Evolutionary conservation across 164 flowering plant species (phyloP), one percentile per base, ranked within the genome.

Genomic region (Berberis thunbergii): DNA sequence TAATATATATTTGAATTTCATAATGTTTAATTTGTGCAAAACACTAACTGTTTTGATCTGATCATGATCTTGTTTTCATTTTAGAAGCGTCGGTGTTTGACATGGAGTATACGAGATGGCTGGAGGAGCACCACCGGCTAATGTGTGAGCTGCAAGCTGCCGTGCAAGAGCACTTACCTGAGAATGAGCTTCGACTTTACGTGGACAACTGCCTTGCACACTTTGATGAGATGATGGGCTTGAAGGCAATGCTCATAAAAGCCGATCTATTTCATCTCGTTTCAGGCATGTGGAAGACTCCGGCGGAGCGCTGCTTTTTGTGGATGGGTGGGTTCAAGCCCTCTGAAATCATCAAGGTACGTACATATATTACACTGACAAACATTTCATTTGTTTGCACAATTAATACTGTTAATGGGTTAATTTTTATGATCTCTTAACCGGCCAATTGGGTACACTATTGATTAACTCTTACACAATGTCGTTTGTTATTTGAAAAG

Each of bases 321-420:
- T 95, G 99, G 99, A 78, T 95, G 72, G 99, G 99, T 0, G 97
- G 88, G 11, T 95, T 95, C 72, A 87, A 94, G 13, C 99, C 99
- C 2, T 95, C 98, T 1, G 95, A 95, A 60, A 73, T 95, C 64
- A 85, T 95, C 73, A 95, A 95, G 97, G 99, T 95, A 50, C n/a
- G 8, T 52, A 10, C n/a, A 4, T 8, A 1, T 10, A 4, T 6
- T 10, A 4, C 3, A 52, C 10, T 10, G n/a, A 10, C n/a, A 52
- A 26, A 26, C 4, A 10, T 26, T 26, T 26, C n/a, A 50, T 4
- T 52, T 52, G 11, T 4, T 46, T 8, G 6, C 49, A 46, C 8
- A 46, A 4, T 4, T 46, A 4, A 5, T 50, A 50, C 26, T 26
- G 26, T 26, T 26, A 26, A 26, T 26, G 26, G 26, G 26, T 26